Evolutionary conservation across 2,329 filamentous ascomycete genomes (phyloP).

Genomic region (Alternaria gansuensis): DNA sequence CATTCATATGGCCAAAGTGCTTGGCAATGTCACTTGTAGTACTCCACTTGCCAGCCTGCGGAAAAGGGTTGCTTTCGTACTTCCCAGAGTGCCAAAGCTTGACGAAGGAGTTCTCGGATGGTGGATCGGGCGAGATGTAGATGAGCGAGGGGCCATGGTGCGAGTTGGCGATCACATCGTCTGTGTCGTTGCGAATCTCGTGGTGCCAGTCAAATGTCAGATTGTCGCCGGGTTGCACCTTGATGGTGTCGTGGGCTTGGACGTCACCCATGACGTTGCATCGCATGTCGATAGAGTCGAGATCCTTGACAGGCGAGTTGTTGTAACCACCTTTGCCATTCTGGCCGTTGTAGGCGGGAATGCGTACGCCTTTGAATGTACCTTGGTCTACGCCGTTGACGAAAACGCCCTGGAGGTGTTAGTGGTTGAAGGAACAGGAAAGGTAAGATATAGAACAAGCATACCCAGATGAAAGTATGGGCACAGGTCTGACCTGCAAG

Average conservation of each 20-base stretch:
- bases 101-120: slow-evolving; percentile 51
- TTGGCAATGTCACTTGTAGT: slow-evolving; percentile 38
- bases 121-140: slow-evolving; percentile 54
- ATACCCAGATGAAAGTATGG: slow-evolving; percentile 45
- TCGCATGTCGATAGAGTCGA: slow-evolving; percentile 51
- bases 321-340: slow-evolving; percentile 50
- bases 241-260: slow-evolving; percentile 49
- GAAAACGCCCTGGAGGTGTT: slow-evolving; percentile 36
- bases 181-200: slow-evolving; percentile 47
- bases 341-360: slow-evolving; percentile 49
- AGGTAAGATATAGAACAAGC: neutral
- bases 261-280: slow-evolving; percentile 55
- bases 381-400: slow-evolving; percentile 47
- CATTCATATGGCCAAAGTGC: slow-evolving; percentile 41
- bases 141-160: slow-evolving; percentile 51
- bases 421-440: neutral
- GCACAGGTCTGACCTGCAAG: slow-evolving; percentile 32
- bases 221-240: slow-evolving; percentile 50
- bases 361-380: slow-evolving; percentile 41
- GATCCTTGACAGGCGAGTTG: slow-evolving; percentile 54
- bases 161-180: slow-evolving; percentile 44
- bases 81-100: slow-evolving; percentile 54
- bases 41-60: slow-evolving; percentile 49
- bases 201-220: slow-evolving; percentile 55
- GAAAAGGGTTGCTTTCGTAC: slow-evolving; percentile 45